Evolutionary conservation across 108 stramenopile genomes (phyloP).

Genomic region (Bacterosira constricta): DNA sequence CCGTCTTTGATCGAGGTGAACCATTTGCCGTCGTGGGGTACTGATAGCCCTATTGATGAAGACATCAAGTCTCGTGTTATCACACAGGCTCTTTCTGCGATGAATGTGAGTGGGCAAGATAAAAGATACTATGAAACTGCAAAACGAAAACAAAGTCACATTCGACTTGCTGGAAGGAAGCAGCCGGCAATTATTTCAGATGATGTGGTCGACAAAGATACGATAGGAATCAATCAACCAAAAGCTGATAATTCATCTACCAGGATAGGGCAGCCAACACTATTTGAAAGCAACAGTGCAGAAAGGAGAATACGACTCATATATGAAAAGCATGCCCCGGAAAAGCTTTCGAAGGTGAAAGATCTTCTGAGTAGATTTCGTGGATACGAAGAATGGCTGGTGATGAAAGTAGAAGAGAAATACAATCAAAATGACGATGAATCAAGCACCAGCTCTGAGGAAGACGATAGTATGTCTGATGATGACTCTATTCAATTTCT

Average conservation of each 20-base stretch:
- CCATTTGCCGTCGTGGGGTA: slow-evolving; percentile 58
- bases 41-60: slow-evolving; percentile 51
- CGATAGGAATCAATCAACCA: background rate
- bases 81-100: slow-evolving; percentile 41
- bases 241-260: background rate
- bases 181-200: background rate
- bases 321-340: slow-evolving; percentile 56
- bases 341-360: slow-evolving; percentile 57
- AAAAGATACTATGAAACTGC: slow-evolving; percentile 22
- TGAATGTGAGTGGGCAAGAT: slow-evolving; percentile 39
- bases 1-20: slow-evolving; percentile 92
- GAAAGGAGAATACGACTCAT: slow-evolving; percentile 38
- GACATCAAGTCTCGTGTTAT: slow-evolving; percentile 54
- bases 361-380: slow-evolving; percentile 52
- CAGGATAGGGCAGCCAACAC: slow-evolving; percentile 1
- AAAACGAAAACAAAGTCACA: slow-evolving; percentile 24
- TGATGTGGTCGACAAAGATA: background rate
- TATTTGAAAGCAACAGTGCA: slow-evolving; percentile 41
- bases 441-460: slow-evolving; percentile 7
- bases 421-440: slow-evolving; percentile 35
- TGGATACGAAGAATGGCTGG: slow-evolving; percentile 67
- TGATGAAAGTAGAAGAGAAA: slow-evolving; percentile 51
- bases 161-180: slow-evolving; percentile 14
- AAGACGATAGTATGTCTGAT: slow-evolving; percentile 14
- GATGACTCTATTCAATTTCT: background rate